phyloP scores from a whole-genome alignment of 192 early-diverging fungal species.

The Rhizoclosmatium sp. region DNA sequence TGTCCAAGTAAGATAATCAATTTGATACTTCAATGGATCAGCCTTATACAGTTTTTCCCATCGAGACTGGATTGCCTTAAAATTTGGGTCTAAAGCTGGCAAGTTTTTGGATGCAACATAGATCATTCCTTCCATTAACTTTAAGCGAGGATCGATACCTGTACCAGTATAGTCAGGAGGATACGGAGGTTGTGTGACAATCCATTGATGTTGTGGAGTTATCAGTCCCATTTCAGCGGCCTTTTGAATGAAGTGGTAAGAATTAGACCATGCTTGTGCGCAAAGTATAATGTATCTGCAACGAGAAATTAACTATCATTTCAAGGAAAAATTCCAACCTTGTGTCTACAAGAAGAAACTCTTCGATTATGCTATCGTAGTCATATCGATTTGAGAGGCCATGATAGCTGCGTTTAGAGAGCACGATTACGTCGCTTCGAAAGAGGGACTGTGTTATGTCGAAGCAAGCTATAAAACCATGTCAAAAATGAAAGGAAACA shows the following conservation, averaged over 20 bases:
- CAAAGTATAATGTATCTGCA: conserved; percentile 15
- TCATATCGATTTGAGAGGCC: not conserved
- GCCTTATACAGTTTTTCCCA: too few species aligned
- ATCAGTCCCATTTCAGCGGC: not conserved
- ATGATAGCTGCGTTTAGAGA: conserved; percentile 3
- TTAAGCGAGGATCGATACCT: not conserved
- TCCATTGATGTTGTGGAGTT: not conserved
- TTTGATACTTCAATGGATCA: too few species aligned
- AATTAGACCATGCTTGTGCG: conserved; percentile 6
- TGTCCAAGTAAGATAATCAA: too few species aligned
- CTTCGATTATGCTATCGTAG: not conserved
- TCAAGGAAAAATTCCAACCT: not conserved
- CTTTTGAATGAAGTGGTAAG: not conserved
- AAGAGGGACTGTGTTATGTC: not conserved
- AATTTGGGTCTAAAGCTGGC: too few species aligned
- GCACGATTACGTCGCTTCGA: not conserved
- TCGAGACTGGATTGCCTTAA: too few species aligned
- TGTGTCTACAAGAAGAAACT: not conserved
- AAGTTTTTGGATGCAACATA: too few species aligned
- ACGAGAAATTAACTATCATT: not conserved
- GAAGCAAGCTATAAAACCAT: not conserved
- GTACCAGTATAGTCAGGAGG: conserved; percentile 9
- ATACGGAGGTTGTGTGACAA: conserved; percentile 12
- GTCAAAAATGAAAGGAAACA: too few species aligned
- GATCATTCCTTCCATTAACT: not conserved